Percentiles rank a stretch among this genome's conserved stretches.
These are phyloP conservation scores for Ichthyophthirius multifiliis DNA, from an alignment of 169 alveolate genomes.

Conservation along the genomic window DNA sequence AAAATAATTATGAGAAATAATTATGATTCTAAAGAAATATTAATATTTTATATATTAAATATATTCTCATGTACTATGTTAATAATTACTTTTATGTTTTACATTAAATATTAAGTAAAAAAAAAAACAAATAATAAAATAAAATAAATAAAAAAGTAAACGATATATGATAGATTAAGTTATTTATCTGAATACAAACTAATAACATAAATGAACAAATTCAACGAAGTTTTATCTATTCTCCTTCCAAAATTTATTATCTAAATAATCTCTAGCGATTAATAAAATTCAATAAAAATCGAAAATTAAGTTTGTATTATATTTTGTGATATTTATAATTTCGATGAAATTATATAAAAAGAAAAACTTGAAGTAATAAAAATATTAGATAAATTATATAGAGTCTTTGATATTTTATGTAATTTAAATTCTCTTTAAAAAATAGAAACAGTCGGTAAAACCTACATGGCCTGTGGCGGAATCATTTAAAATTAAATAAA, in stretches of 20 bases:
- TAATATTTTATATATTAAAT: too few species aligned
- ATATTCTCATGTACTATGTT: too few species aligned
- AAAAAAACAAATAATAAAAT: too few species aligned
- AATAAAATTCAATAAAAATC: constrained; percentile 32
- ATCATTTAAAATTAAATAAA: constrained; percentile 8
- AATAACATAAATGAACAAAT: not conserved
- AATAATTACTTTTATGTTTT: too few species aligned
- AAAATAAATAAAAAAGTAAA: too few species aligned
- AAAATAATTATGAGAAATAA: too few species aligned
- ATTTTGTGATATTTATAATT: constrained; percentile 58
- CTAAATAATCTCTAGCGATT: constrained; percentile 39
- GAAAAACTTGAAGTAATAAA: constrained; percentile 36
- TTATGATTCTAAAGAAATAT: too few species aligned
- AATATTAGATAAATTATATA: constrained; percentile 40
- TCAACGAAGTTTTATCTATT: constrained; percentile 6
- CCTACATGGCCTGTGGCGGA: constrained; percentile 71
- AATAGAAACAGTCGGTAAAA: constrained; percentile 72
- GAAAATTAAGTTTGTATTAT: constrained; percentile 47
- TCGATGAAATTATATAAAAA: constrained; percentile 43
- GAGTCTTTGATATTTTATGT: constrained; percentile 49
- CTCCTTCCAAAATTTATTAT: constrained; percentile 42
- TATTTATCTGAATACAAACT: not conserved
- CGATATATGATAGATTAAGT: not conserved
- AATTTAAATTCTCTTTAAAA: constrained; percentile 40
- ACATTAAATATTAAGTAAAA: too few species aligned